These are phyloP conservation scores for Pseudogymnoascus sp. DNA, from an alignment of 2,329 filamentous ascomycete species.

Conservation along the genomic window DNA sequence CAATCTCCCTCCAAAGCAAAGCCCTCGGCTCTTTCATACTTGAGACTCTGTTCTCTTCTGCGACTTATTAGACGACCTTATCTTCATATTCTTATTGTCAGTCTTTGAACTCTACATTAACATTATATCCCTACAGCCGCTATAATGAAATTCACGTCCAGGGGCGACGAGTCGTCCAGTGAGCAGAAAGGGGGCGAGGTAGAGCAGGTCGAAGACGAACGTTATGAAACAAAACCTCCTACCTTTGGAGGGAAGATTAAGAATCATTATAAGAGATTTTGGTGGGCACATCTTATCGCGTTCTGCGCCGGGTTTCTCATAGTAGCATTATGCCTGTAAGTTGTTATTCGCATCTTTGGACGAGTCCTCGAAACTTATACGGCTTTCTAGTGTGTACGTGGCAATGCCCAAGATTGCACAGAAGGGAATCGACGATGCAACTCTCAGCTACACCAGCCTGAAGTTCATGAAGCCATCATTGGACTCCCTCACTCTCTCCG, in stretches of 20 bases:
- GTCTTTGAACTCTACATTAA: neutral
- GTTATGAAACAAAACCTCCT: neutral
- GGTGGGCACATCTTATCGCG: constrained; percentile 47
- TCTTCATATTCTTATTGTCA: neutral
- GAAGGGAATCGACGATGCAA: constrained; percentile 43
- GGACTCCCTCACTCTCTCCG: constrained; percentile 40
- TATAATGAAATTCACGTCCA: neutral
- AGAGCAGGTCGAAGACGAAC: constrained; percentile 15
- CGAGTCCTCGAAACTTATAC: neutral
- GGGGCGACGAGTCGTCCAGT: neutral
- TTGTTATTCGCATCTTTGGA: constrained; percentile 12
- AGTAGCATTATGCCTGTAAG: constrained; percentile 49
- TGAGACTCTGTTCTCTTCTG: neutral
- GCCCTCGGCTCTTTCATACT: neutral
- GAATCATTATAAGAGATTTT: constrained; percentile 35
- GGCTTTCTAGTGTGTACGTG: constrained; percentile 43
- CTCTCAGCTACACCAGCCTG: constrained; percentile 42
- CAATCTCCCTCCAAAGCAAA: neutral
- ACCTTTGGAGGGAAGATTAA: constrained; percentile 21
- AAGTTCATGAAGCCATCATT: constrained; percentile 42
- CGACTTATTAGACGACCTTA: neutral
- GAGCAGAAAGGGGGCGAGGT: constrained; percentile 13
- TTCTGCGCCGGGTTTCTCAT: constrained; percentile 45
- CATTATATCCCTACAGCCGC: neutral
- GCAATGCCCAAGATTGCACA: constrained; percentile 53